These are phyloP conservation scores for Tylopilus sp. DNA, from an alignment of 768 basidiomycete genomes.

Conservation along the genomic window DNA sequence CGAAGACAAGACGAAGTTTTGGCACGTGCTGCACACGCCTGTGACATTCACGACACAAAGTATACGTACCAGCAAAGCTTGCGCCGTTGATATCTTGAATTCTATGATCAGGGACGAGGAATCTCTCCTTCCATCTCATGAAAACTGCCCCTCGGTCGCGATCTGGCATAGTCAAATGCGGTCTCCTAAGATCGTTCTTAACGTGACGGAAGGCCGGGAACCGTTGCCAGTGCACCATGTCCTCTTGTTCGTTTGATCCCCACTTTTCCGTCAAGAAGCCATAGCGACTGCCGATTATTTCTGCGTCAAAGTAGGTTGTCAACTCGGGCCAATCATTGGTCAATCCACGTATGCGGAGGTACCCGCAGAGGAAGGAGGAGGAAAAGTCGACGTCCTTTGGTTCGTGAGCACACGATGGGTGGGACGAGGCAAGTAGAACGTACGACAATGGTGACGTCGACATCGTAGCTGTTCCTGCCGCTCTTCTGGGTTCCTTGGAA, in stretches of 20 bases:
- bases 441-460: constrained; percentile 88
- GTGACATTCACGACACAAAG: neutral
- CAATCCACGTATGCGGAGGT: constrained; percentile 87
- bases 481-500: constrained; percentile 94
- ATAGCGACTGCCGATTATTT: constrained; percentile 87
- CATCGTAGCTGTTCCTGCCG: constrained; percentile 92
- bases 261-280: constrained; percentile 90
- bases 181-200: constrained; percentile 73
- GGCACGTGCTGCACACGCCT: constrained; percentile 13
- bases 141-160: constrained; percentile 81
- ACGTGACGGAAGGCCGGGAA: constrained; percentile 89
- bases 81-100: constrained; percentile 94
- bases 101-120: constrained; percentile 91
- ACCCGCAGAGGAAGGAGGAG: constrained; percentile 84
- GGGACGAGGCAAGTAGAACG: constrained; percentile 33
- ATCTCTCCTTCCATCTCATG: constrained; percentile 97
- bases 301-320: constrained; percentile 95
- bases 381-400: constrained; percentile 84
- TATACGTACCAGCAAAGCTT: constrained; percentile 80
- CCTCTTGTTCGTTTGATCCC: constrained; percentile 89
- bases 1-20: constrained; percentile 4
- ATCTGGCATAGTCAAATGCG: constrained; percentile 73
- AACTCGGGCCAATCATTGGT: constrained; percentile 95
- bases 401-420: constrained; percentile 1
- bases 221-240: constrained; percentile 91